A percentile compares a stretch with the other conserved stretches of the same genome.
Conservation (phyloP, 2,329 filamentous ascomycete genomes). For the Monosporascus sp. region DNA sequence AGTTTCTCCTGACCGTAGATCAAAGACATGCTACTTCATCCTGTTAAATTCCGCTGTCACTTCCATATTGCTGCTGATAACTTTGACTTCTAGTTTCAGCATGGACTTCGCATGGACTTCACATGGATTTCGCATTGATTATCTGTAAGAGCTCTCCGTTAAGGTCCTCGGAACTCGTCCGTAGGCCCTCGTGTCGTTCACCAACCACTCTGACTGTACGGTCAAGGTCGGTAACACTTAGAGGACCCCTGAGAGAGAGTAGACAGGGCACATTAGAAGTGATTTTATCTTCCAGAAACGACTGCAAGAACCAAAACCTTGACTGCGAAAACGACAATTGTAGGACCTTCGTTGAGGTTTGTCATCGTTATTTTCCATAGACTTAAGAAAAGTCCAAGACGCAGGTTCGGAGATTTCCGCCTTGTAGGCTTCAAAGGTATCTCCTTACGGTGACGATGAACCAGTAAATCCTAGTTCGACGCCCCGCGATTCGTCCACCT, state of each 20-base stretch:
- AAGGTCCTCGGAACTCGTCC: slow-evolving; percentile 1
- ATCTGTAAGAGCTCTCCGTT: neutral
- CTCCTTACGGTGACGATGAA: too few relatives aligned
- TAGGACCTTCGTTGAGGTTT: too few relatives aligned
- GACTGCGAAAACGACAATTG: too few relatives aligned
- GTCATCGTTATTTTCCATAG: too few relatives aligned
- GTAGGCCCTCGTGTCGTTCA: slow-evolving; percentile 3
- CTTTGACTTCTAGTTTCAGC: neutral
- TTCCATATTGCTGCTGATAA: neutral
- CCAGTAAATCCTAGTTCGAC: too few relatives aligned
- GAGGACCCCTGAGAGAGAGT: neutral
- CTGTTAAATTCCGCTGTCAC: neutral
- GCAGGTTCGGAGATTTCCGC: too few relatives aligned
- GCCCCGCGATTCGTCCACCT: too few relatives aligned
- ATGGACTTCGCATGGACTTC: neutral
- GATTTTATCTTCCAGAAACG: slow-evolving; percentile 1
- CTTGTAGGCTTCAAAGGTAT: too few relatives aligned
- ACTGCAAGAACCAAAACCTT: too few relatives aligned
- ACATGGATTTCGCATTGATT: neutral
- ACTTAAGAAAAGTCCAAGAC: too few relatives aligned
- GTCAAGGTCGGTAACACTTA: neutral
- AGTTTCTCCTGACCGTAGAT: slow-evolving; percentile 4
- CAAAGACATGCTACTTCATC: slow-evolving; percentile 3
- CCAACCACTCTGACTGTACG: slow-evolving; percentile 1
- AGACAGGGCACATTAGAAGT: slow-evolving; percentile 2